Evolutionary conservation across 805 yeast species (phyloP), one percentile per base, ranked within the genome.

Genomic region (Suhomyces xylopsoci): DNA sequence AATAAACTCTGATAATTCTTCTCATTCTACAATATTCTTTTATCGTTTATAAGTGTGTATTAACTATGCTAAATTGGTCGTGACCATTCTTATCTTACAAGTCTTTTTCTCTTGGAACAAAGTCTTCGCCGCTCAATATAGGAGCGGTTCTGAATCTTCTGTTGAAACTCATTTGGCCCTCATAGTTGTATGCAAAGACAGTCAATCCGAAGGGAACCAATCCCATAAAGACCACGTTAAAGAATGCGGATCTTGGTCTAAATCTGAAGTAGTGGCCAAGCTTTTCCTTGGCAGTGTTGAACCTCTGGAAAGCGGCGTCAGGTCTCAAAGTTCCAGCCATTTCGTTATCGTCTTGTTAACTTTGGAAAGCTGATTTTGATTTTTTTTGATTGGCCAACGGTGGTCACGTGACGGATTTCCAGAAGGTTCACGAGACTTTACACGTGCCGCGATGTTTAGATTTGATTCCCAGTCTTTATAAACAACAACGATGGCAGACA

Each of bases 281-380:
- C 55, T 64, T 69, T 57, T 75, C 79, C 57, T 70, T 74, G 49
- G 77, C 77, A 30, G 64, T 56, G 58, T 75, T 75, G 64, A 75
- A 75, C 55, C 68, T 66, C 59, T 73, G 74, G 44, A 73, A 67
- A 47, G 65, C 77, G 43, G 68, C 70, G 58, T 75, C 80, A 54
- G 76, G 77, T 63, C 60, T 69, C 56, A 75, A 71, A 44, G 80
- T 75, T 55, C 65, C 71, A 48, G 79, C 80, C 80, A 75, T 75
- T 15, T 43, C 47, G 47, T 25, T 24, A 19, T 25, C n/a, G 32
- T 34, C 25, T 22, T 7, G 8, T 20, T 17, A 22, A 24, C 22
- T 20, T 14, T 24, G 4, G 6, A 15, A 22, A 5, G 28, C 9
- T 41, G 40, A 7, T 20, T 14, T 34, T 15, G 30, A 25, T n/a